Percentiles rank a stretch among this genome's conserved stretches.
These are phyloP conservation scores for Lagenaria siceraria DNA, from an alignment of 306 rosid genomes.

Conservation along the genomic window DNA sequence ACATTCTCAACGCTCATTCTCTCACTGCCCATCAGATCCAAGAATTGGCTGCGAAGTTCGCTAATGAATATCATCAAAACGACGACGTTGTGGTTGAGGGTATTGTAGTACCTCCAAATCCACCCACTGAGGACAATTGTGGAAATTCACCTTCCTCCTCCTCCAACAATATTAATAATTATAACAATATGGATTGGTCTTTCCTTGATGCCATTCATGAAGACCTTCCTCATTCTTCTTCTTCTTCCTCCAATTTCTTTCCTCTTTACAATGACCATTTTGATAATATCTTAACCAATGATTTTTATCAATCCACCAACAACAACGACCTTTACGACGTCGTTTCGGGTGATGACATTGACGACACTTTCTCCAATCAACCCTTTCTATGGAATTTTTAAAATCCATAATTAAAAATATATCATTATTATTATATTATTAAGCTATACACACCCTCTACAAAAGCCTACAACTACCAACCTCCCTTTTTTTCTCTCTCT, in stretches of 20 bases:
- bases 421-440: too few species aligned
- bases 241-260: not conserved
- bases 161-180: too few species aligned
- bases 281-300: not conserved
- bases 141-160: not conserved
- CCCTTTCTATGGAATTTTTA: not conserved
- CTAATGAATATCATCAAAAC: conserved; percentile 10
- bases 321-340: not conserved
- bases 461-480: too few species aligned
- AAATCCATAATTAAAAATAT: not conserved
- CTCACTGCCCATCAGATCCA: conserved; percentile 41
- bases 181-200: not conserved
- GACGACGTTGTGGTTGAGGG: not conserved
- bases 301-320: not conserved
- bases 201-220: not conserved
- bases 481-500: not conserved
- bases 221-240: not conserved
- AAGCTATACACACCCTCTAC: too few species aligned
- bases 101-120: not conserved
- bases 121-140: too few species aligned
- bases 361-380: not conserved
- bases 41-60: conserved; percentile 41
- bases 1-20: conserved; percentile 29
- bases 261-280: not conserved
- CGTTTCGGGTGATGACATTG: too few species aligned